These are phyloP conservation scores for Epichloe typhina DNA, from an alignment of 2,329 filamentous ascomycete species.

Conservation along the genomic window DNA sequence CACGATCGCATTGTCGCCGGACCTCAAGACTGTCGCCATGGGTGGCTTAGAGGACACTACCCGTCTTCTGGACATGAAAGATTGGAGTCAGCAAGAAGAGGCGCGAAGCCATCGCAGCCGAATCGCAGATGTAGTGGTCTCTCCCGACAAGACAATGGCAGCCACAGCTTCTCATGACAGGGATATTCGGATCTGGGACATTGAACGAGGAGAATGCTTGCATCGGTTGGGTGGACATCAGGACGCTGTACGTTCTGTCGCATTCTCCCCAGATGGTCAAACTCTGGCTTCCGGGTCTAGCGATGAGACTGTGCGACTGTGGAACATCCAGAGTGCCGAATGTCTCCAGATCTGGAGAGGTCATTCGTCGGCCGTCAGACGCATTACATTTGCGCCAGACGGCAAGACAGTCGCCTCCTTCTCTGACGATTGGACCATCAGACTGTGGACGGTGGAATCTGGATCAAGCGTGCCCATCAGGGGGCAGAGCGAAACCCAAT, in stretches of 20 bases:
- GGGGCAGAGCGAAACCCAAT: conserved; percentile 7
- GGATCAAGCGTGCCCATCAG: conserved; percentile 9
- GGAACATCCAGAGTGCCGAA: background rate
- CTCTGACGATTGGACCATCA: conserved; percentile 8
- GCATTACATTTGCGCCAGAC: conserved; percentile 11
- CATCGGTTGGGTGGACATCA: conserved; percentile 3
- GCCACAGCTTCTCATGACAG: conserved; percentile 6
- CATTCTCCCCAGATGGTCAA: conserved; percentile 5
- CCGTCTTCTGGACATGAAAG: conserved; percentile 6
- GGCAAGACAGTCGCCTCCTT: conserved; percentile 9
- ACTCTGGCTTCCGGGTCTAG: conserved; percentile 5
- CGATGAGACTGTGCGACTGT: conserved; percentile 6
- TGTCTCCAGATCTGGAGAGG: conserved; percentile 11
- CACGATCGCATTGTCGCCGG: conserved; percentile 7
- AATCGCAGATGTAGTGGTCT: conserved; percentile 6
- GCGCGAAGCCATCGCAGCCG: conserved; percentile 6
- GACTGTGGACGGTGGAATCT: conserved; percentile 8
- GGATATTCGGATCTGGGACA: conserved; percentile 7
- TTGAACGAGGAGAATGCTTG: conserved; percentile 5
- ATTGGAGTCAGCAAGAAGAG: conserved; percentile 5
- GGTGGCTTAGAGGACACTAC: conserved; percentile 6
- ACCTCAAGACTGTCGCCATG: conserved; percentile 7
- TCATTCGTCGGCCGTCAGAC: conserved; percentile 5
- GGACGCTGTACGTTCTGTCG: conserved; percentile 2
- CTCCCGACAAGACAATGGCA: conserved; percentile 5